These are phyloP conservation scores for Pseudogymnoascus sp. DNA, from an alignment of 2,329 filamentous ascomycete genomes.

Conservation along the genomic window DNA sequence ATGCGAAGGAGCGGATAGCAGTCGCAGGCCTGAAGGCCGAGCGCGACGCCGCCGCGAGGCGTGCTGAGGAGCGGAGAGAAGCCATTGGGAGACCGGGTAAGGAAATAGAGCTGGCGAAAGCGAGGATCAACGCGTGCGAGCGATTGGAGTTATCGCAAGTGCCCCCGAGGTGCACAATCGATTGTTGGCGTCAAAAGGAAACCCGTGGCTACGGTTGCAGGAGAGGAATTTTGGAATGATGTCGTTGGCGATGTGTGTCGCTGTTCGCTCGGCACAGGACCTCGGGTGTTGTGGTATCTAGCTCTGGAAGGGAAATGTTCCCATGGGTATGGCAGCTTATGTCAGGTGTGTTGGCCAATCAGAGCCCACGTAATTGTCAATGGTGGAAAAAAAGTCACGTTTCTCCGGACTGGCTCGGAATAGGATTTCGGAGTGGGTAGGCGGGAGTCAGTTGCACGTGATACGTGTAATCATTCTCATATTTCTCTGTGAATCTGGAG, in stretches of 20 bases:
- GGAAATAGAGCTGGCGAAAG: slow-evolving; percentile 4
- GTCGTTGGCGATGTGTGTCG: slow-evolving; percentile 9
- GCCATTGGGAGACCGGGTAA: slow-evolving; percentile 40
- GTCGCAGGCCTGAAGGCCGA: slow-evolving; percentile 30
- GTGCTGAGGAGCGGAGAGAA: slow-evolving; percentile 51
- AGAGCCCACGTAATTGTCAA: slow-evolving; percentile 2
- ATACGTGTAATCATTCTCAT: background rate
- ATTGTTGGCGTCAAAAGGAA: background rate
- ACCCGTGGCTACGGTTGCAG: slow-evolving; percentile 3
- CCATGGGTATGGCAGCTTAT: slow-evolving; percentile 1
- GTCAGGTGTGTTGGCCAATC: slow-evolving; percentile 2
- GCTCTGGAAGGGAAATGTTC: slow-evolving; percentile 5
- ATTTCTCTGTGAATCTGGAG: background rate
- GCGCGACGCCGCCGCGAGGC: slow-evolving; percentile 42
- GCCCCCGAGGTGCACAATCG: slow-evolving; percentile 8
- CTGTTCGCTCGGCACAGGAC: slow-evolving; percentile 7
- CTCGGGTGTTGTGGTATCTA: slow-evolving; percentile 11
- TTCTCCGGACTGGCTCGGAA: slow-evolving; percentile 7
- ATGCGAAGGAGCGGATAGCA: slow-evolving; percentile 47
- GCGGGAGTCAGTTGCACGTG: background rate
- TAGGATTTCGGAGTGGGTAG: background rate
- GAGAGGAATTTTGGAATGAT: slow-evolving; percentile 4
- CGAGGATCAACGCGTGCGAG: background rate
- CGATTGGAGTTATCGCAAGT: background rate
- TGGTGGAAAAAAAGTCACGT: slow-evolving; percentile 7